phyloP scores from a whole-genome alignment of 202 grass and related monocot genomes.

The Saccharum hybrid region DNA sequence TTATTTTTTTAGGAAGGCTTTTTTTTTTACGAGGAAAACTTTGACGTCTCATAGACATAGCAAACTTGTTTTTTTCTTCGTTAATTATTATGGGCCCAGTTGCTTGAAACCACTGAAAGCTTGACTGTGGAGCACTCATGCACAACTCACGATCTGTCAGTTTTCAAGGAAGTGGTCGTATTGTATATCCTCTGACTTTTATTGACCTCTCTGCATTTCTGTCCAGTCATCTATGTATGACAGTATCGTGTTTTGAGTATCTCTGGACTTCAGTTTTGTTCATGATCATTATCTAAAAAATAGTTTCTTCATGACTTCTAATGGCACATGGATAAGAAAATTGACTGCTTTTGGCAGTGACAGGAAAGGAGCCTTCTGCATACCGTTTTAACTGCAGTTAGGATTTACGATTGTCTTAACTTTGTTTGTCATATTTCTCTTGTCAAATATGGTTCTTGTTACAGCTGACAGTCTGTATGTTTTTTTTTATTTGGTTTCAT shows the following conservation, averaged over 20 bases:
- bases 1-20: background rate
- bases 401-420: background rate
- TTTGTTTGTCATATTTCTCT: background rate
- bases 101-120: slow-evolving; percentile 31
- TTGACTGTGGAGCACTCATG: background rate
- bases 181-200: slow-evolving; percentile 26
- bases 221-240: slow-evolving; percentile 1
- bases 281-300: background rate
- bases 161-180: slow-evolving; percentile 14
- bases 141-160: background rate
- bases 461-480: background rate
- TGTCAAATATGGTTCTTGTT: slow-evolving; percentile 14
- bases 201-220: slow-evolving; percentile 26
- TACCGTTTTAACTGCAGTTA: background rate
- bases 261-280: background rate
- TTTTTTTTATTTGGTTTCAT: background rate
- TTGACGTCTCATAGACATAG: background rate
- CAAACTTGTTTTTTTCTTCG: slow-evolving; percentile 25
- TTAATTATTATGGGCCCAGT: slow-evolving; percentile 28
- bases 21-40: background rate
- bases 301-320: background rate
- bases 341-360: background rate
- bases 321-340: slow-evolving; percentile 29
- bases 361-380: background rate
- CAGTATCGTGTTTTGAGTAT: background rate